Conservation (phyloP, 1,284 basidiomycete species). For the Apiotrichum montevideense region DNA sequence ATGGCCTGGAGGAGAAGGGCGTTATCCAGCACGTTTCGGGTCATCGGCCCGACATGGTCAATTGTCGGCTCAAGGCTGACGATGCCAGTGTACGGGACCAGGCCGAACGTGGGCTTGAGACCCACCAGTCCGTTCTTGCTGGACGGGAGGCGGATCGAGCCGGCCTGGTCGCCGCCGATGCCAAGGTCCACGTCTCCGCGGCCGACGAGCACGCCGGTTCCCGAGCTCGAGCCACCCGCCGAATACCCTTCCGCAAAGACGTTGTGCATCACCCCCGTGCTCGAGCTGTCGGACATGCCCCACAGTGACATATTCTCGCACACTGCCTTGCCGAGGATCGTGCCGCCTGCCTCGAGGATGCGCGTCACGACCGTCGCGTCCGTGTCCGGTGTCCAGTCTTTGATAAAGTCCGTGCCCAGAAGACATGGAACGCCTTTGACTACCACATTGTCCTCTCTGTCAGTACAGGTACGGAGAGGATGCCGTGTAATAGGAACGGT, state of each 20-base stretch:
- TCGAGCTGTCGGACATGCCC: slow-evolving; percentile 17
- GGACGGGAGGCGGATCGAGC: slow-evolving; percentile 50
- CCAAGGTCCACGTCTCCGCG: slow-evolving; percentile 50
- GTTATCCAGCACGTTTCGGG: slow-evolving; percentile 48
- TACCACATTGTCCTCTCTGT: slow-evolving; percentile 24
- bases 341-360: slow-evolving; percentile 50
- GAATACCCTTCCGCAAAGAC: slow-evolving; percentile 50
- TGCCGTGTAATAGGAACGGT: too few species aligned
- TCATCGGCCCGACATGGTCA: slow-evolving; percentile 45
- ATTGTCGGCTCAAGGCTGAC: slow-evolving; percentile 48
- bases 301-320: slow-evolving; percentile 36
- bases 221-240: slow-evolving; percentile 51
- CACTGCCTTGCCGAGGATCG: slow-evolving; percentile 48
- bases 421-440: slow-evolving; percentile 29
- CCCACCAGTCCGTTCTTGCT: slow-evolving; percentile 52
- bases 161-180: slow-evolving; percentile 53
- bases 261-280: slow-evolving; percentile 47
- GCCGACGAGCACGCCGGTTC: slow-evolving; percentile 50
- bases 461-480: background rate
- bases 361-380: slow-evolving; percentile 52
- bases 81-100: slow-evolving; percentile 53
- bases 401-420: slow-evolving; percentile 29
- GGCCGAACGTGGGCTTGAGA: slow-evolving; percentile 52
- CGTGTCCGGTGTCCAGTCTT: slow-evolving; percentile 30
- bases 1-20: slow-evolving; percentile 50